Base-by-base conservation (phyloP, 495 filamentous ascomycete species). In the Elasticomyces elasticus region DNA sequence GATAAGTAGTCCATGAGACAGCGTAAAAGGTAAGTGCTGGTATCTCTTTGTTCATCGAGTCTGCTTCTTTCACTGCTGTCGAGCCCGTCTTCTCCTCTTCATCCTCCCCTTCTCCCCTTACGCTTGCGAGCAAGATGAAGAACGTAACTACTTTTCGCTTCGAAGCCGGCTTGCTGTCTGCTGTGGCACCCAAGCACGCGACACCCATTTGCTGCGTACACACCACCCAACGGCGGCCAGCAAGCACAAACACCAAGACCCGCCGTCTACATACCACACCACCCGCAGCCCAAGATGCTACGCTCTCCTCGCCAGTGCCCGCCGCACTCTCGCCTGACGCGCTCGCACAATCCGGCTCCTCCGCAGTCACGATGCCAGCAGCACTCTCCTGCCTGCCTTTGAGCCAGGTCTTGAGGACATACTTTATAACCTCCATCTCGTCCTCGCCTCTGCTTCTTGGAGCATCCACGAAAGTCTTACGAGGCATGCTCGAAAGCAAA, bases 361-460 rank as follows among this genome's bases (percentile, higher is more conserved):
- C 51, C 37, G 40, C 33, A 2, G 5, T 33, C 19, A 19, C 42
- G 22, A 59, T 59, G 44, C 38, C 35, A 12, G 13, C 55, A 10
- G 44, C 60, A 17, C 69, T 95, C 25, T 79, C 84, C 2, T 75
- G 85, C 41, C 76, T 97, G 30, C 87, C 91, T 2, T 70, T 88
- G 0, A 77, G 77, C 15, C 81, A 75, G 22, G 74, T 97, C 43
- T 67, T 95, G 40, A 85, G 91, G 24, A 89, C 87, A 9, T 73
- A 90, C 55, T 73, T 86, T 52, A 85, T 89, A 13, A 84, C 86
- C 13, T 80, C 80, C 20, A 74, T 95, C 51, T 95, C 90, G 0
- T 87, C 86, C 9, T 91, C 87, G 0, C 77, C 81, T 0, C 55
- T 78, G 25, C 77, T 95, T 5, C 76, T 95, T 23, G 73, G 74